phyloP scores from a whole-genome alignment of 768 basidiomycete genomes.

The Rubroboletus pulcherrimus region DNA sequence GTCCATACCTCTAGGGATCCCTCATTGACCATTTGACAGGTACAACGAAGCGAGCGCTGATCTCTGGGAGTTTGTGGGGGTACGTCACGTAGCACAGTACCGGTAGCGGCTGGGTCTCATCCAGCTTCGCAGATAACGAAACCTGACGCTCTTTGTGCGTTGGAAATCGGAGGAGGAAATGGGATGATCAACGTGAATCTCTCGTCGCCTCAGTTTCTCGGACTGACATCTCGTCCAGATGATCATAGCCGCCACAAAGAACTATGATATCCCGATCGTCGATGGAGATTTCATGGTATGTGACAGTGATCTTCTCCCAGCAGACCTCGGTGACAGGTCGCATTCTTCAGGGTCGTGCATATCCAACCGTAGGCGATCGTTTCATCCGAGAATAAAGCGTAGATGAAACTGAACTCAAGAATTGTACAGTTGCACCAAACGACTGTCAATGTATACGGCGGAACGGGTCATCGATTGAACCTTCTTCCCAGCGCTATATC shows the following conservation, averaged over 20 bases:
- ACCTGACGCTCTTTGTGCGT: conserved; percentile 33
- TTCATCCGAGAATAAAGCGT: conserved; percentile 10
- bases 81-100: neutral
- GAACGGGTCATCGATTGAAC: conserved; percentile 22
- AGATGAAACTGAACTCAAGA: neutral
- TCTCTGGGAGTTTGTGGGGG: conserved; percentile 30
- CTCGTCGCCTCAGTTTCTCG: neutral
- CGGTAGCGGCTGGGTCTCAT: conserved; percentile 1
- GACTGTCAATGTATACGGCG: conserved; percentile 30
- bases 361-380: conserved; percentile 25
- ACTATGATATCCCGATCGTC: conserved; percentile 38
- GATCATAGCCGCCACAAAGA: conserved; percentile 33
- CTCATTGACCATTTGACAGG: conserved; percentile 10
- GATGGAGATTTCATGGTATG: conserved; percentile 45
- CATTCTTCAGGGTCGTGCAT: conserved; percentile 34
- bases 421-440: conserved; percentile 28
- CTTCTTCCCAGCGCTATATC: conserved; percentile 34
- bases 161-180: conserved; percentile 44
- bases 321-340: neutral
- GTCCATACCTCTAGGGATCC: neutral
- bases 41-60: conserved; percentile 33
- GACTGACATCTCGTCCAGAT: conserved; percentile 26
- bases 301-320: neutral
- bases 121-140: conserved; percentile 25
- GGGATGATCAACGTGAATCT: conserved; percentile 40